Evolutionary conservation across 805 yeast genomes (phyloP).

Genomic region (Nakazawaea peltata): DNA sequence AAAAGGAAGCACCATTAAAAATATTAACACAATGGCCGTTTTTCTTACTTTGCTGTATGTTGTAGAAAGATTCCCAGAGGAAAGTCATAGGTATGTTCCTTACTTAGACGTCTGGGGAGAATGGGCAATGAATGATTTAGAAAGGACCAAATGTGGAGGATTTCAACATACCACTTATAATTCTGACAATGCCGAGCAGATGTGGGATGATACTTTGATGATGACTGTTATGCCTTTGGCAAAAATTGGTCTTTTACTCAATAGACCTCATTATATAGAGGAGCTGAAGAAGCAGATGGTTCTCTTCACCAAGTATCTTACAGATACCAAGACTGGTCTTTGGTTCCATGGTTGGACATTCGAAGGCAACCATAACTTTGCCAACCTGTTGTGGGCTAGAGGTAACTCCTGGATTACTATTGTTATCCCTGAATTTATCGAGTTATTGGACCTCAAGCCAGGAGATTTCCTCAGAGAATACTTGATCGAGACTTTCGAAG

Average conservation of each 20-base stretch:
- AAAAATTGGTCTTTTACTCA: conserved; percentile 22
- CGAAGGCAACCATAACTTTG: conserved; percentile 19
- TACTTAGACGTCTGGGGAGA: conserved; percentile 27
- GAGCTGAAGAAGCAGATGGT: conserved; percentile 27
- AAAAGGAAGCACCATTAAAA: conserved; percentile 25
- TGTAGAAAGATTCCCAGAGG: conserved; percentile 16
- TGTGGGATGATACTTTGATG: conserved; percentile 26
- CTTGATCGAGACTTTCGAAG: conserved; percentile 21
- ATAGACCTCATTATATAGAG: conserved; percentile 24
- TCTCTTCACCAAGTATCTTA: conserved; percentile 23
- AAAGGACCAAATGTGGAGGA: conserved; percentile 27
- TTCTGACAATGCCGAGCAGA: conserved; percentile 21
- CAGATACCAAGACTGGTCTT: conserved; percentile 23
- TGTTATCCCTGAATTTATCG: conserved; percentile 27
- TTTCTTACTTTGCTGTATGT: conserved; percentile 24
- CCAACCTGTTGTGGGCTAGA: conserved; percentile 27
- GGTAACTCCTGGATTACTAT: conserved; percentile 30
- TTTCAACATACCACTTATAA: conserved; percentile 27
- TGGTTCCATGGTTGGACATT: conserved; percentile 28
- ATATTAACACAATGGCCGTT: conserved; percentile 28
- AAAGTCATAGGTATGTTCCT: conserved; percentile 16
- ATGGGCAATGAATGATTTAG: conserved; percentile 24
- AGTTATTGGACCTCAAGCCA: conserved; percentile 19
- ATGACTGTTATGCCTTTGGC: conserved; percentile 29
- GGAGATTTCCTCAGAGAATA: conserved; percentile 22